A percentile compares a stretch with the other conserved stretches of the same genome.
Evolutionary conservation across 2,329 filamentous ascomycete genomes (phyloP).

Genomic region (Calonectria montana): DNA sequence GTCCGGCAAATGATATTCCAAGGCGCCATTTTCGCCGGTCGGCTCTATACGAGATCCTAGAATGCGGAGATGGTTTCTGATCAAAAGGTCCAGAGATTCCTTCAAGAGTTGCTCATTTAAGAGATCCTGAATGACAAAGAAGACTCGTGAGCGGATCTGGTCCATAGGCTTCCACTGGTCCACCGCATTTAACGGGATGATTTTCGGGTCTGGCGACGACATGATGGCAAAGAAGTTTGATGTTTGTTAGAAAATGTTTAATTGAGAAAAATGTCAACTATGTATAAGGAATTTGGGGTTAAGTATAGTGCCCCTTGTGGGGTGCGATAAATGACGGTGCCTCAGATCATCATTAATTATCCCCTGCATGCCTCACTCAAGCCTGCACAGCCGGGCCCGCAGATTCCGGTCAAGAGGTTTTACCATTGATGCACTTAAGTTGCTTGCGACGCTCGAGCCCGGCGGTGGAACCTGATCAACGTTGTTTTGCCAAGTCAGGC

Average conservation of each 20-base stretch:
- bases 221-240: background rate
- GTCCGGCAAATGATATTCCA: conserved; percentile 20
- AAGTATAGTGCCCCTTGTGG: background rate
- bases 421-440: background rate
- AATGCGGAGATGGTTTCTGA: conserved; percentile 12
- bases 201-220: background rate
- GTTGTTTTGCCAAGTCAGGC: no score
- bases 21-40: background rate
- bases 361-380: background rate
- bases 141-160: conserved; percentile 13
- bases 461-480: no score
- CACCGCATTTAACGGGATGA: conserved; percentile 7
- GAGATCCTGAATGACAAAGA: conserved; percentile 10
- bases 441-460: background rate
- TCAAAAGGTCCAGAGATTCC: background rate
- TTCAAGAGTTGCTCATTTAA: background rate
- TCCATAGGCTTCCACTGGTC: conserved; percentile 13
- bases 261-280: background rate
- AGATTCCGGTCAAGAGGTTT: background rate
- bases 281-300: background rate
- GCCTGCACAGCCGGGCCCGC: background rate
- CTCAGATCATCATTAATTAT: background rate
- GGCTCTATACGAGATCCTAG: background rate
- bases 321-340: background rate
- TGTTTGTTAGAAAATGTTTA: background rate